A percentile compares a stretch with the other conserved stretches of the same genome.
phyloP scores from a whole-genome alignment of 2,329 filamentous ascomycete species.

The Mollisia scopiformis region DNA sequence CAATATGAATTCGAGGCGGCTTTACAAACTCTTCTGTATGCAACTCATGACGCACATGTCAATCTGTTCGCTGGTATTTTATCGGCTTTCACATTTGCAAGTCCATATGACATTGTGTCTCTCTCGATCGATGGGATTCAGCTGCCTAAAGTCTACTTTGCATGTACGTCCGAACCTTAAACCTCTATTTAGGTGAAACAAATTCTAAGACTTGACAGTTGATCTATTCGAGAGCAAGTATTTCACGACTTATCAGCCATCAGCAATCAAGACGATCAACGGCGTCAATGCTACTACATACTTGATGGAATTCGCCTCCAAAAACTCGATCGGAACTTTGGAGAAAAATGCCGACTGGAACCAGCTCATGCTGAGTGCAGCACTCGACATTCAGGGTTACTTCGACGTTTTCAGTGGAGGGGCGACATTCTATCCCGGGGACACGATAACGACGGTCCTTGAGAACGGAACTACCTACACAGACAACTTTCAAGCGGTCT shows the following conservation, averaged over 20 bases:
- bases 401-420: constrained; percentile 37
- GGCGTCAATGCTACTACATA: constrained; percentile 51
- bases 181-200: background rate
- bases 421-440: constrained; percentile 41
- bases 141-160: constrained; percentile 39
- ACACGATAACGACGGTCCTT: constrained; percentile 38
- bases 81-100: constrained; percentile 51
- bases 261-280: constrained; percentile 56
- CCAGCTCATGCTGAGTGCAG: constrained; percentile 26
- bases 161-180: constrained; percentile 11
- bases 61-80: constrained; percentile 54
- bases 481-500: constrained; percentile 35
- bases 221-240: constrained; percentile 38
- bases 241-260: constrained; percentile 33
- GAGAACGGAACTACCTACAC: constrained; percentile 39
- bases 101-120: constrained; percentile 55
- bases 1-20: constrained; percentile 60
- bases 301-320: constrained; percentile 46
- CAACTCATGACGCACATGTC: constrained; percentile 67
- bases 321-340: constrained; percentile 35
- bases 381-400: constrained; percentile 36
- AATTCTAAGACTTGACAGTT: constrained; percentile 9
- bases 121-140: constrained; percentile 57
- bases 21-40: constrained; percentile 50
- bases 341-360: constrained; percentile 44